These are phyloP conservation scores for Ambispora gerdemannii DNA, from an alignment of 192 early-diverging fungal species.

Conservation along the genomic window DNA sequence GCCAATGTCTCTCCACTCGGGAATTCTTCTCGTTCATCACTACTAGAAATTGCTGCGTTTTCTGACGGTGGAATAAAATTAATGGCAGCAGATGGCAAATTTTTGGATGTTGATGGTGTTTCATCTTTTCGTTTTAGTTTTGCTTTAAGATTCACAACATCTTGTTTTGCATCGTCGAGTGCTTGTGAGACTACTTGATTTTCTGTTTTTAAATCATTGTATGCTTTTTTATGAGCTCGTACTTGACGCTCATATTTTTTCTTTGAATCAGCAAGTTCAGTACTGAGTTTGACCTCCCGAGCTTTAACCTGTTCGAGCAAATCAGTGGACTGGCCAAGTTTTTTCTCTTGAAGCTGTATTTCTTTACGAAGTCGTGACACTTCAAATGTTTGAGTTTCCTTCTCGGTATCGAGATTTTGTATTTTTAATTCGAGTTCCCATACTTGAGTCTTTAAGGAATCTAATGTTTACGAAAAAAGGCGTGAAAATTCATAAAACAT, in stretches of 20 bases:
- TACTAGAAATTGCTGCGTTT: background rate
- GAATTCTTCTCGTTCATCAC: background rate
- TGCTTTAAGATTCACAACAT: slow-evolving; percentile 51
- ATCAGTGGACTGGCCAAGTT: slow-evolving; percentile 50
- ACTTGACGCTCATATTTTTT: background rate
- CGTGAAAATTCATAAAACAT: too few species aligned
- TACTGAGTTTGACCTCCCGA: slow-evolving; percentile 51
- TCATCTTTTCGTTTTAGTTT: slow-evolving; percentile 61
- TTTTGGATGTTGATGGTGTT: background rate
- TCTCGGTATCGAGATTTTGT: slow-evolving; percentile 45
- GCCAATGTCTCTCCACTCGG: background rate
- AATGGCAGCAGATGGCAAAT: background rate
- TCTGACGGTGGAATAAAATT: background rate
- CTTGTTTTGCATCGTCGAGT: slow-evolving; percentile 61
- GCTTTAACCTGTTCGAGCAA: slow-evolving; percentile 58
- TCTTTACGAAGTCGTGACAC: slow-evolving; percentile 49
- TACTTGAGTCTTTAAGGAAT: slow-evolving; percentile 50
- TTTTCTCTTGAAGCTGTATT: slow-evolving; percentile 52
- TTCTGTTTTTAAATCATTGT: background rate
- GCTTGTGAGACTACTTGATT: background rate
- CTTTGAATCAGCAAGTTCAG: slow-evolving; percentile 6
- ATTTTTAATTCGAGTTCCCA: slow-evolving; percentile 55
- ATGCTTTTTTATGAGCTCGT: background rate
- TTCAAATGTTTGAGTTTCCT: slow-evolving; percentile 44
- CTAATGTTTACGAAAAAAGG: too few species aligned